Percentiles rank a stretch among this genome's conserved stretches.
Evolutionary conservation across 768 basidiomycete species (phyloP).

Genomic region (Mycena vitilis): DNA sequence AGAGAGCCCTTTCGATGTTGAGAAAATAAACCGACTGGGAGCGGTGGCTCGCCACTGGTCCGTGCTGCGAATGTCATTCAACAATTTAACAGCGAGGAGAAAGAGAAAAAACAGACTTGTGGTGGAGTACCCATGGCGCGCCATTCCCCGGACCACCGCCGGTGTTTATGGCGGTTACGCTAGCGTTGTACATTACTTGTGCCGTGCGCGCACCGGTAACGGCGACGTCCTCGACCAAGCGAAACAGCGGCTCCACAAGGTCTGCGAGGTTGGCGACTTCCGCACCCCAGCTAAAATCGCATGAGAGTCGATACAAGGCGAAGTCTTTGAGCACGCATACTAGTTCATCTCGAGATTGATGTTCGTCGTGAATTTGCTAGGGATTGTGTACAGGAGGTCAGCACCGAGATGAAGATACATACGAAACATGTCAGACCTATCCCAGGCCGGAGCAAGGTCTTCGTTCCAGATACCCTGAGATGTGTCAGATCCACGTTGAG

Average conservation of each 20-base stretch:
- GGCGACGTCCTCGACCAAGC: conserved; percentile 32
- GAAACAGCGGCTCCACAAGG: conserved; percentile 33
- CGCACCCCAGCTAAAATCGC: conserved; percentile 31
- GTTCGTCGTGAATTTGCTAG: conserved; percentile 36
- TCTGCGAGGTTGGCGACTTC: conserved; percentile 35
- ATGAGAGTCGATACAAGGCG: not conserved
- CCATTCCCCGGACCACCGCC: conserved; percentile 16
- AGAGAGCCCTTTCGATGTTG: not conserved
- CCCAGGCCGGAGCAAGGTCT: conserved; percentile 27
- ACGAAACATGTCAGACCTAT: conserved; percentile 15
- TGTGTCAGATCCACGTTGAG: not conserved
- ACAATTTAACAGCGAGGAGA: not conserved
- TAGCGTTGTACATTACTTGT: conserved; percentile 34
- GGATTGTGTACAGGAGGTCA: not conserved
- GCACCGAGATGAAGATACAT: not conserved
- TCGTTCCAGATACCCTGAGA: conserved; percentile 36
- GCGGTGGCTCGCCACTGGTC: conserved; percentile 26
- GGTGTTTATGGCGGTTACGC: conserved; percentile 13
- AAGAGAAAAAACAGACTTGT: conserved; percentile 25
- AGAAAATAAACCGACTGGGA: conserved; percentile 6
- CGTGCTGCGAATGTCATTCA: conserved; percentile 5
- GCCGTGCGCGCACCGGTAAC: conserved; percentile 29
- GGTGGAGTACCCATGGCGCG: conserved; percentile 35
- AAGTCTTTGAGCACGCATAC: not conserved
- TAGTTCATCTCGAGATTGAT: conserved; percentile 34